A percentile compares a stretch with the other conserved stretches of the same genome.
These are phyloP conservation scores for Cyberlindnera japonica DNA, from an alignment of 805 yeast species.

Conservation along the genomic window DNA sequence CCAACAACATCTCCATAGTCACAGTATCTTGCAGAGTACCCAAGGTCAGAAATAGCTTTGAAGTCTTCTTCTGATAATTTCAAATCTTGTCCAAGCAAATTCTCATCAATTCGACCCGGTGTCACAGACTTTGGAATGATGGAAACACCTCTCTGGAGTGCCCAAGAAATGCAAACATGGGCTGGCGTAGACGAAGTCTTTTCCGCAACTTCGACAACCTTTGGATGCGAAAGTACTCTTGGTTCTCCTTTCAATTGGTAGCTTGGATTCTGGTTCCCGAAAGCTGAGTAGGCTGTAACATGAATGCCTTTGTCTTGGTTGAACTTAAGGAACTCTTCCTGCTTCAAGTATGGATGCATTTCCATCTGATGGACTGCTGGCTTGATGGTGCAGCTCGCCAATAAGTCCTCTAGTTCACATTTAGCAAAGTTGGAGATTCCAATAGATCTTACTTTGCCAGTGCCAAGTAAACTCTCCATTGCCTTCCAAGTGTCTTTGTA, in stretches of 20 bases:
- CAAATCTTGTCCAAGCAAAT: constrained; percentile 27
- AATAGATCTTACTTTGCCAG: constrained; percentile 57
- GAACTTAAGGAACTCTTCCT: constrained; percentile 51
- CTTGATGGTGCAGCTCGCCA: constrained; percentile 39
- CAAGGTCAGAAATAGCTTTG: constrained; percentile 27
- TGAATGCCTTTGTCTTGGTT: constrained; percentile 49
- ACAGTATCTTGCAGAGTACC: constrained; percentile 29
- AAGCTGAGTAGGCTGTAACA: constrained; percentile 75
- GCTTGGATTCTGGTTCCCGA: constrained; percentile 58
- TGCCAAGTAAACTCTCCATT: constrained; percentile 46
- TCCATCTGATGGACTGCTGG: constrained; percentile 71
- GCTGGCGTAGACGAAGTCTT: constrained; percentile 44
- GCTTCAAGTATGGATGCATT: constrained; percentile 64
- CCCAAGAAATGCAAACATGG: constrained; percentile 56
- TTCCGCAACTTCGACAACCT: constrained; percentile 41
- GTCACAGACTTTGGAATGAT: constrained; percentile 50
- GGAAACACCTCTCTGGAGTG: constrained; percentile 49
- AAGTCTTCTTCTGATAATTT: constrained; percentile 36
- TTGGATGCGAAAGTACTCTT: constrained; percentile 34
- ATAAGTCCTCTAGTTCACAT: constrained; percentile 39
- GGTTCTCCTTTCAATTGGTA: constrained; percentile 35
- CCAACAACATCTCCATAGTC: constrained; percentile 33
- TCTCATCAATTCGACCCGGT: constrained; percentile 39
- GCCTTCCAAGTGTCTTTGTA: constrained; percentile 53
- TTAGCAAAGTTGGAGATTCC: constrained; percentile 67